Evolutionary conservation across 768 basidiomycete genomes (phyloP), one percentile per base, ranked within the genome.

Genomic region (Psilocybe cubensis): DNA sequence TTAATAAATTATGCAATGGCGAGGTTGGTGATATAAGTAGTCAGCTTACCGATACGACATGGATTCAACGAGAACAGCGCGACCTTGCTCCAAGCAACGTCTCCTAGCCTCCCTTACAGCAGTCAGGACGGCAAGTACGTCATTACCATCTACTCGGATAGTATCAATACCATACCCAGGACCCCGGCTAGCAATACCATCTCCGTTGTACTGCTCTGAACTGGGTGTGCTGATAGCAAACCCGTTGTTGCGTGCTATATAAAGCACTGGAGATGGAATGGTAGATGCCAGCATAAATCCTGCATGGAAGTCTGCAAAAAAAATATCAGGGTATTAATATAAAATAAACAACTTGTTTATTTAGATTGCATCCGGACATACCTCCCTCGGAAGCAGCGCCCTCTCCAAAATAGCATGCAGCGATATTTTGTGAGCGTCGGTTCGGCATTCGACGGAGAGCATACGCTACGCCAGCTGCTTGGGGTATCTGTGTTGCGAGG

Each of bases 151-250:
- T 3, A 98, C 96, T 25, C 95, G 83, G 52, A 97, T 80, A 1
- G 95, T 94, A 58, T 94, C 91, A 18, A 97, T 83, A 6, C 95
- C 95, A 68, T 97, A 98, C 24, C 87, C 95, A 1, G 95, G 91
- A 0, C 96, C 95, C 21, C 96, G 85, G 23, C 89, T 83, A 2
- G 94, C 94, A 63, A 98, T 94, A 9, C 96, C 95, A 70, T 97
- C 96, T 1, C 95, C 96, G 58, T 89, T 82, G 69, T 85, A 98
- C 66, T 97, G 95, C 71, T 97, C 93, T 1, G 85, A 79, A 12
- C 89, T 84, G 0, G 95, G 95, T 3, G 95, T 97, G 46, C 92
- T 95, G 69, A 98, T 98, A 27, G 95, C 95, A 65, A 97, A 97
- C 3, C 94, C 94, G 65, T 96, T 96, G 63, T 91, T 90, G 29